Base-by-base conservation (phyloP, 768 basidiomycete species). In the Mycena capillaripes region DNA sequence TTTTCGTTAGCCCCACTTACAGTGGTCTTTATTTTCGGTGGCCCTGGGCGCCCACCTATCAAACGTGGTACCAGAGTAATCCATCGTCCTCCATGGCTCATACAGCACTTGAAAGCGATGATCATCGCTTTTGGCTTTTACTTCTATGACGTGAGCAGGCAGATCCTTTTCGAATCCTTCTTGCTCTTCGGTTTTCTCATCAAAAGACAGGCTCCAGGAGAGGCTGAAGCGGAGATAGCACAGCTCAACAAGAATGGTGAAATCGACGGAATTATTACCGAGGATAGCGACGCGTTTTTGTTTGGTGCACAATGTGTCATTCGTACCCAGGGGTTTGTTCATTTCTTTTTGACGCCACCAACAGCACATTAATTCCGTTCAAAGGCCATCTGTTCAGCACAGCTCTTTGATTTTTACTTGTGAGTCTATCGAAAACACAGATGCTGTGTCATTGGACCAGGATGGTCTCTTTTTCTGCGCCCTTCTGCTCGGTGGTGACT, bases 141-240 rank as follows among this genome's bases (percentile, higher is more conserved):
- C 16, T 38, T 11, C 38, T 38, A 38, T 16, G 38, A 38, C 16
- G 38, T 36, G 25, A 38, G 63, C 44, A 46, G 21, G 44, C 7
- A n/a, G n/a, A 12, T 46, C 21, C 19, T 46, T n/a, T 21, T 11
- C 44, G 21, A 46, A 12, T 19, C 21, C n/a, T n/a, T n/a, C n/a
- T 42, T 40, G 3, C n/a, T 59, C 4, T 42, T 38, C 25, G 52
- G 52, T 38, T 10, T 2, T 38, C 38, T 16, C 38, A 38, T 36
- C 4, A 38, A 38, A 10, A 38, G 8, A 60, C 21, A 69, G 67
- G 67, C 67, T 2, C 67, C 67, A 2, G 67, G 48, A 7, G 67
- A 69, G n/a, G 67, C 67, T 21, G 67, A 69, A 60, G 67, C 67
- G 2, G 67, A 69, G 32, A 11, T 69, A 6, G 67, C 67, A 6